Conservation (phyloP, 352 stramenopile genomes). For the Globisporangium ultimum region DNA sequence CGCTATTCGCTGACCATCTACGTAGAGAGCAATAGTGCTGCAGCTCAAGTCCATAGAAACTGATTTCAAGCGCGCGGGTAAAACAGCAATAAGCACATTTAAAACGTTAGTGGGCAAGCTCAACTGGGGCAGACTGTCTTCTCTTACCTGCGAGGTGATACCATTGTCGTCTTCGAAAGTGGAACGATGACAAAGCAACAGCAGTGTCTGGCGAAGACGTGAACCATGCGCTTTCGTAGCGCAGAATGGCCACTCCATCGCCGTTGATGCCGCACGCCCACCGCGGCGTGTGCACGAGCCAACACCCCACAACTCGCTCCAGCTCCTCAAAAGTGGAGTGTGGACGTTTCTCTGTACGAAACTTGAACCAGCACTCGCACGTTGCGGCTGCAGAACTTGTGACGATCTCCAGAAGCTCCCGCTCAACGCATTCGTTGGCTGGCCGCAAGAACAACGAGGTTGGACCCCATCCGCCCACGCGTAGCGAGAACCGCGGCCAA, state of each 20-base stretch:
- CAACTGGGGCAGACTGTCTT: no score
- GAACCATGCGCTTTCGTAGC: neutral
- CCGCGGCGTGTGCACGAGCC: constrained; percentile 23
- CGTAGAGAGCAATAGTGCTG: neutral
- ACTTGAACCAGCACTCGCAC: constrained; percentile 35
- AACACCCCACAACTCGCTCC: constrained; percentile 15
- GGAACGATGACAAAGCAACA: neutral
- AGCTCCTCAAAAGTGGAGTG: no score
- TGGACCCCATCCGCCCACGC: constrained; percentile 8
- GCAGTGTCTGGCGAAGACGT: neutral
- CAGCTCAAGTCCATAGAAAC: neutral
- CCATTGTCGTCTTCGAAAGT: constrained; percentile 3
- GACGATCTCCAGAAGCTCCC: constrained; percentile 3
- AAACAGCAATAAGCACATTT: neutral
- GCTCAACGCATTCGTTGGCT: neutral
- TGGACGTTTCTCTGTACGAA: constrained; percentile 12
- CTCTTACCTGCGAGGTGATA: constrained; percentile 17
- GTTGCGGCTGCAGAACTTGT: constrained; percentile 10
- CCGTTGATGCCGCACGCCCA: constrained; percentile 25
- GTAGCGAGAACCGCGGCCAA: constrained; percentile 35
- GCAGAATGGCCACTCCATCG: constrained; percentile 10
- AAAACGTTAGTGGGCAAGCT: no score
- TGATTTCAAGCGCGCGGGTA: neutral
- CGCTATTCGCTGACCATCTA: neutral
- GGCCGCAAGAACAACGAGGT: constrained; percentile 6